Evolutionary conservation across 306 rosid genomes (phyloP).

Genomic region (Glycyrrhiza uralensis): DNA sequence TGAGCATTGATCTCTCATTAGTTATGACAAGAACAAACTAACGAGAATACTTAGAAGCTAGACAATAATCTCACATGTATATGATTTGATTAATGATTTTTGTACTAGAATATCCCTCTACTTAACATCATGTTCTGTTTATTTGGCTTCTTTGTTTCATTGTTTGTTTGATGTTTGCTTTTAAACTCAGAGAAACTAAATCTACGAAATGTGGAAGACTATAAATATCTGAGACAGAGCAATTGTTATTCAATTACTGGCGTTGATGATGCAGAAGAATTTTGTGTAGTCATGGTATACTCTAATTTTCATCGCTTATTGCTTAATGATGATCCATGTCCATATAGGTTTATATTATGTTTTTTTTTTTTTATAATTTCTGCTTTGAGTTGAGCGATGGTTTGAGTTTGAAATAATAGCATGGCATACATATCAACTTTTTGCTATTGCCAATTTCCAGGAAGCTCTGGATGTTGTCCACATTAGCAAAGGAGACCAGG

Average conservation of each 20-base stretch:
- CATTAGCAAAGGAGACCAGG: slow-evolving; percentile 79
- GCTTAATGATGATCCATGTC: slow-evolving; percentile 16
- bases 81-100: not conserved
- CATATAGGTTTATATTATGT: slow-evolving; percentile 4
- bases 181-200: slow-evolving; percentile 69
- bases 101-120: not conserved
- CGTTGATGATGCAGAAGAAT: slow-evolving; percentile 87
- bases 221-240: slow-evolving; percentile 87
- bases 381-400: not conserved
- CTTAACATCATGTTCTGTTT: not conserved
- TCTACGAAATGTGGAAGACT: slow-evolving; percentile 65
- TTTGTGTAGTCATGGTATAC: slow-evolving; percentile 67
- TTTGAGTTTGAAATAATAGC: slow-evolving; percentile 13
- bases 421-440: slow-evolving; percentile 30
- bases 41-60: not conserved
- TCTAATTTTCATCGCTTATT: not conserved
- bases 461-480: slow-evolving; percentile 97
- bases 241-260: slow-evolving; percentile 72
- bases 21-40: not conserved
- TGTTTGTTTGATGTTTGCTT: slow-evolving; percentile 23
- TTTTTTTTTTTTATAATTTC: not conserved
- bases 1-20: not conserved
- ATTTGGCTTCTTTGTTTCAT: slow-evolving; percentile 5
- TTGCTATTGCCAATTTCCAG: slow-evolving; percentile 41
- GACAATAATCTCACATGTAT: not conserved